phyloP scores from a whole-genome alignment of 768 basidiomycete species.

The Galerina marginata region DNA sequence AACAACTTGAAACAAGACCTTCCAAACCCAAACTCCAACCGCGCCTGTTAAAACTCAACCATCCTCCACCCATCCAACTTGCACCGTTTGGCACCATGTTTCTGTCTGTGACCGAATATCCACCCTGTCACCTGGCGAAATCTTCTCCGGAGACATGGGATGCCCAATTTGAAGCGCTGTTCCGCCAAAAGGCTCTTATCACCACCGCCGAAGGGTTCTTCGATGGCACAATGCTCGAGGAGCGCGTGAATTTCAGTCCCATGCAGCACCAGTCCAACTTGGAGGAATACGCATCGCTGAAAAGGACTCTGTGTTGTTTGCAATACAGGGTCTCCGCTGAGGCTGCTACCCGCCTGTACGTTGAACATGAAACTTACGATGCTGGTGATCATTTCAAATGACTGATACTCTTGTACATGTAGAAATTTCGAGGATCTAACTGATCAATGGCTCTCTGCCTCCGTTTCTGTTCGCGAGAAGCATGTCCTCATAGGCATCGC shows the following conservation, averaged over 20 bases:
- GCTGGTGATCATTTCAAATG: neutral
- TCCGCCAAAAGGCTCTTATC: neutral
- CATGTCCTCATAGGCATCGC: neutral
- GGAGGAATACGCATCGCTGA: neutral
- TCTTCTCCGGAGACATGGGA: slow-evolving; percentile 1
- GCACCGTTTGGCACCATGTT: no score
- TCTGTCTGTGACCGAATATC: neutral
- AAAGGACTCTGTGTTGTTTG: neutral
- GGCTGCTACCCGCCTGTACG: neutral
- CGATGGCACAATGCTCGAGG: neutral
- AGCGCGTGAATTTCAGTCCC: neutral
- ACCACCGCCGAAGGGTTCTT: slow-evolving; percentile 1
- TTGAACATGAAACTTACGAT: neutral
- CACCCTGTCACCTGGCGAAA: slow-evolving; percentile 2
- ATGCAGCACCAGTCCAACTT: neutral
- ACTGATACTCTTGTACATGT: no score
- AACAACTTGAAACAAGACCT: no score
- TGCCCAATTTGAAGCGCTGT: neutral
- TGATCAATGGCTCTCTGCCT: neutral
- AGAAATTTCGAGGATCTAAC: no score
- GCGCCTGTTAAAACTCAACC: no score
- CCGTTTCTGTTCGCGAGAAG: neutral
- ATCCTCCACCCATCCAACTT: no score
- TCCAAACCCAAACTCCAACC: no score
- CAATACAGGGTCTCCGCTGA: neutral